Evolutionary conservation across 2,329 filamentous ascomycete genomes (phyloP).

Genomic region (Alternaria gaisen): DNA sequence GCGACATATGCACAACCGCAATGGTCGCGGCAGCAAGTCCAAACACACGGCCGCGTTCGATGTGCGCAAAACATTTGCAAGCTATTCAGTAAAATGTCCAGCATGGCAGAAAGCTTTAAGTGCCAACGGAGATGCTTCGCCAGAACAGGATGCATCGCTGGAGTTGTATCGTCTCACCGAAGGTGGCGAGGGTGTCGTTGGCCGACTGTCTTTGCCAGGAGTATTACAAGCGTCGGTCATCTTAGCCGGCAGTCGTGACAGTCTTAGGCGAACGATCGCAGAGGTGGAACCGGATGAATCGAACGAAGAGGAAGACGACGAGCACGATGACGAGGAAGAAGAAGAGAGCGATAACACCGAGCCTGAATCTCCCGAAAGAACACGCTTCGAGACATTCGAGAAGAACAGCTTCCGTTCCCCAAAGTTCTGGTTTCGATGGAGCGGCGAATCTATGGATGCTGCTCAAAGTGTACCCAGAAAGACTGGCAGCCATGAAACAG

Average conservation of each 20-base stretch:
- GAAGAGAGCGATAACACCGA: slow-evolving; percentile 1
- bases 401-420: slow-evolving; percentile 40
- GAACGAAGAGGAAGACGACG: not conserved
- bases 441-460: slow-evolving; percentile 9
- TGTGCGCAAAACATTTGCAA: slow-evolving; percentile 35
- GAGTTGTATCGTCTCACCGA: slow-evolving; percentile 33
- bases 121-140: not conserved
- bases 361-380: slow-evolving; percentile 10
- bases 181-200: slow-evolving; percentile 31
- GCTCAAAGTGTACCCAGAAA: not conserved
- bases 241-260: slow-evolving; percentile 30
- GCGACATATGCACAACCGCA: slow-evolving; percentile 39
- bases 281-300: slow-evolving; percentile 15
- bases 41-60: slow-evolving; percentile 27
- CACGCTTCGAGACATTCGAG: slow-evolving; percentile 34
- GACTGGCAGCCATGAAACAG: slow-evolving; percentile 9
- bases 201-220: slow-evolving; percentile 27
- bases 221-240: slow-evolving; percentile 24
- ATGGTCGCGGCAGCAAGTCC: slow-evolving; percentile 17
- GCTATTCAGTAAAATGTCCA: slow-evolving; percentile 33
- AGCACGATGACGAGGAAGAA: not conserved
- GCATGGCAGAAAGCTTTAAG: slow-evolving; percentile 25
- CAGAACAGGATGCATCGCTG: slow-evolving; percentile 19
- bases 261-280: slow-evolving; percentile 16
- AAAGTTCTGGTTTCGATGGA: slow-evolving; percentile 41